phyloP scores from a whole-genome alignment of 2,329 filamentous ascomycete genomes.

The Akanthomyces muscarius region DNA sequence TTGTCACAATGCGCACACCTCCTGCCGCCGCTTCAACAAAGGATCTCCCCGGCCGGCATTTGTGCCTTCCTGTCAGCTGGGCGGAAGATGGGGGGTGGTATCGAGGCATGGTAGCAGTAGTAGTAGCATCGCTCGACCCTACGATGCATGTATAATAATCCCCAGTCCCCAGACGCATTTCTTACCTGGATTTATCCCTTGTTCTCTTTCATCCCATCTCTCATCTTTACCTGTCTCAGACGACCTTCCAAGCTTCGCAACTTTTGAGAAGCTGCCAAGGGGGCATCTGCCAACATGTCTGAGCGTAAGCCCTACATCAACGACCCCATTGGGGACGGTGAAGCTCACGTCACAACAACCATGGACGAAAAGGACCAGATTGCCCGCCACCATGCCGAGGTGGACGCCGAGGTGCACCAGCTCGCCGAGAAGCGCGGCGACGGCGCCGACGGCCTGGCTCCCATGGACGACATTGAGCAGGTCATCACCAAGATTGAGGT shows the following conservation, averaged over 20 bases:
- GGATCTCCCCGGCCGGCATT: constrained; percentile 3
- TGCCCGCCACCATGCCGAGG: constrained; percentile 3
- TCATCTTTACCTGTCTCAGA: background rate
- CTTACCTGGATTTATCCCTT: background rate
- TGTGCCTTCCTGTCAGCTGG: constrained; percentile 3
- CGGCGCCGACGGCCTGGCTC: constrained; percentile 21
- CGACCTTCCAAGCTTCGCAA: background rate
- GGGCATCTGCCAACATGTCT: background rate
- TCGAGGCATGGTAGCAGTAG: background rate
- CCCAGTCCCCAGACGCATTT: background rate
- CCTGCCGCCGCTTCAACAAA: constrained; percentile 1
- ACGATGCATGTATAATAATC: background rate
- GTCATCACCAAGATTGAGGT: constrained; percentile 25
- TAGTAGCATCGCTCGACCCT: background rate
- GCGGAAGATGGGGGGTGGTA: background rate
- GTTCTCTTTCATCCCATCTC: background rate
- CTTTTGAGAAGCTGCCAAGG: background rate
- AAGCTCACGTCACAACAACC: background rate
- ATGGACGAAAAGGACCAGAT: constrained; percentile 12
- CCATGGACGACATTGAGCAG: constrained; percentile 24
- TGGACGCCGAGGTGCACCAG: constrained; percentile 10
- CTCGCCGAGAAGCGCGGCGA: constrained; percentile 15
- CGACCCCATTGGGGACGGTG: background rate
- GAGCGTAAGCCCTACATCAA: constrained; percentile 12
- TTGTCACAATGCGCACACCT: background rate